A percentile compares a stretch with the other conserved stretches of the same genome.
Evolutionary conservation across 495 filamentous ascomycete genomes (phyloP).

Genomic region (Aspergillus incahuasiensis): DNA sequence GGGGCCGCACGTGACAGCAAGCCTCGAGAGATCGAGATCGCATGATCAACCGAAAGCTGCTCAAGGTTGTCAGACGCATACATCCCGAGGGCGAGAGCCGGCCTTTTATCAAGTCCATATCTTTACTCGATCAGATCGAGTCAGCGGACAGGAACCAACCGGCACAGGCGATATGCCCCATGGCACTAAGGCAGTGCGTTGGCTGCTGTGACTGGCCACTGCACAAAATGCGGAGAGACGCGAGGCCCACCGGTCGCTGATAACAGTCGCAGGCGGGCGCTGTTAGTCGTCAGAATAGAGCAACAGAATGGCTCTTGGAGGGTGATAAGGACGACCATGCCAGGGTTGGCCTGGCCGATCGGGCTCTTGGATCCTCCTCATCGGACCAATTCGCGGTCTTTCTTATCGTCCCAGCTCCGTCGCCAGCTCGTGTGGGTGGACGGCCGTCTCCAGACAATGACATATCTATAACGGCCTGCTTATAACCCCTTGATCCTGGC

Average conservation of each 20-base stretch:
- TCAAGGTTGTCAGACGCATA: neutral
- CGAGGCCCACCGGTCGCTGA: constrained; percentile 9
- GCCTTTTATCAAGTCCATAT: neutral
- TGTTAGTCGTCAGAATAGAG: constrained; percentile 24
- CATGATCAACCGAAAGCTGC: neutral
- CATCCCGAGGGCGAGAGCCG: neutral
- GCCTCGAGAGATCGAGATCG: neutral
- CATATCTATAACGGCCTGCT: neutral
- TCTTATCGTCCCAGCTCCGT: constrained; percentile 12
- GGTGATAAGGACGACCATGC: constrained; percentile 17
- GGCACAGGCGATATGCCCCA: constrained; percentile 8
- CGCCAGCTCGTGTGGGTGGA: neutral
- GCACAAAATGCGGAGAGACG: constrained; percentile 19
- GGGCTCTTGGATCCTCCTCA: constrained; percentile 1
- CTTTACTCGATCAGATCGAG: constrained; percentile 44
- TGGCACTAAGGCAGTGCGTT: neutral
- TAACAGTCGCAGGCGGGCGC: constrained; percentile 13
- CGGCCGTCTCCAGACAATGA: neutral
- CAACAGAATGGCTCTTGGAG: constrained; percentile 17
- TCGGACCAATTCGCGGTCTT: constrained; percentile 11
- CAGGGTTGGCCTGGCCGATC: constrained; percentile 10
- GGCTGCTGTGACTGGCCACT: neutral
- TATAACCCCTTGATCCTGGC: neutral
- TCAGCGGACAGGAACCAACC: constrained; percentile 21
- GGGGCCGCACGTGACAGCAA: constrained; percentile 21